phyloP scores from a whole-genome alignment of 2,329 filamentous ascomycete species.

The Sphaerulina vaccinii region DNA sequence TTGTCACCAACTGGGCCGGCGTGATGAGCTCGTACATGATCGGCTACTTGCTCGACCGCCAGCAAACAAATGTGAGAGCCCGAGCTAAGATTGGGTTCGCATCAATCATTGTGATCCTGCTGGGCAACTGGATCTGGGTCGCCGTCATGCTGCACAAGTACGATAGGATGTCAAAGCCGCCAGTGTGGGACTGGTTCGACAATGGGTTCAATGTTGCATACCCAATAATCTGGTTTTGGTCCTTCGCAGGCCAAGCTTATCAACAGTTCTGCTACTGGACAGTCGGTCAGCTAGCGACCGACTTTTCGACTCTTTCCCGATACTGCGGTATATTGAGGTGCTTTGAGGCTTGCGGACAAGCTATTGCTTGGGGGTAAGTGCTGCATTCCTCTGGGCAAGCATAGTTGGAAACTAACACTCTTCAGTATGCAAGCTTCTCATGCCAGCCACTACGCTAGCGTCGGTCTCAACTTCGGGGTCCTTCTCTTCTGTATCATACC shows the following conservation, averaged over 20 bases:
- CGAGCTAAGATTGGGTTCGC: slow-evolving; percentile 29
- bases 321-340: slow-evolving; percentile 10
- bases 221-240: slow-evolving; percentile 13
- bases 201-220: slow-evolving; percentile 10
- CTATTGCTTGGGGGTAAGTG: slow-evolving; percentile 14
- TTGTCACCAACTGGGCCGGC: slow-evolving; percentile 44
- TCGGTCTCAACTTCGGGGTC: slow-evolving; percentile 13
- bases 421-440: too few relatives aligned
- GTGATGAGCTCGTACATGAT: slow-evolving; percentile 16
- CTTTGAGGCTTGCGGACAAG: slow-evolving; percentile 11
- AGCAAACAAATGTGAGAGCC: slow-evolving; percentile 14
- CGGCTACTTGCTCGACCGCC: slow-evolving; percentile 20
- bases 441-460: slow-evolving; percentile 12
- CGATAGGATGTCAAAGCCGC: slow-evolving; percentile 1
- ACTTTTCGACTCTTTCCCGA: slow-evolving; percentile 6
- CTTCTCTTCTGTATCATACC: slow-evolving; percentile 8
- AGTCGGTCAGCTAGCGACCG: slow-evolving; percentile 12
- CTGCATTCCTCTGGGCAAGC: too few relatives aligned
- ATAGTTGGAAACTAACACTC: too few relatives aligned
- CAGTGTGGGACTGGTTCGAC: slow-evolving; percentile 11
- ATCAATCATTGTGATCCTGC: slow-evolving; percentile 15
- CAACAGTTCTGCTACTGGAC: slow-evolving; percentile 15
- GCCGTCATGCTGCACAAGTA: slow-evolving; percentile 19
- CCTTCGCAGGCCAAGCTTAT: slow-evolving; percentile 14
- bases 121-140: slow-evolving; percentile 24